Conservation (phyloP, 164 flowering plant genomes). For the Magnolia officinalis region DNA sequence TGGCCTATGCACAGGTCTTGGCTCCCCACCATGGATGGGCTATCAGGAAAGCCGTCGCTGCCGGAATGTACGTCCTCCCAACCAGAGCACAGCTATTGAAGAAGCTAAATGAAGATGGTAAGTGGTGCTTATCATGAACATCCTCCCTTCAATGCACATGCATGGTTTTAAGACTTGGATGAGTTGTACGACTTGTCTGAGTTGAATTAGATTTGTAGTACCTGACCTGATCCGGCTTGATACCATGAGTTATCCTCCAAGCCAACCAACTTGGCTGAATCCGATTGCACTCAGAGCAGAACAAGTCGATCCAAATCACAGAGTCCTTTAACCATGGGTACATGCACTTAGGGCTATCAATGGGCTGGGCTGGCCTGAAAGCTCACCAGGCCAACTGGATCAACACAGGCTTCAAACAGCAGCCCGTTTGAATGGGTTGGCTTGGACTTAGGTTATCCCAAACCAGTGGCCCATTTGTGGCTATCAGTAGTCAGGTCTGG, state of each 20-base stretch:
- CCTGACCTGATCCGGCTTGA: too few species aligned
- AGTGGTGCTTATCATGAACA: slow-evolving; percentile 12
- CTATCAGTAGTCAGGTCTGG: not conserved
- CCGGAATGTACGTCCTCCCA: slow-evolving; percentile 84
- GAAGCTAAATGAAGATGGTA: slow-evolving; percentile 80
- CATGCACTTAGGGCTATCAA: not conserved
- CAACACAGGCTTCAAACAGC: too few species aligned
- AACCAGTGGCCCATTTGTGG: not conserved
- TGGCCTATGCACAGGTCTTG: slow-evolving; percentile 63
- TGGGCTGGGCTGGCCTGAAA: not conserved
- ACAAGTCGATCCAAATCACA: too few species aligned
- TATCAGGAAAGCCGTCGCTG: slow-evolving; percentile 74
- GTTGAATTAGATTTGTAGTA: too few species aligned
- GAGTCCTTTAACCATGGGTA: too few species aligned
- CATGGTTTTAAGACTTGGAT: not conserved
- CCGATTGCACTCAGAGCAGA: too few species aligned
- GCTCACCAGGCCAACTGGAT: not conserved
- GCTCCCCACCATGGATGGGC: slow-evolving; percentile 86
- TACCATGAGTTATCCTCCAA: too few species aligned
- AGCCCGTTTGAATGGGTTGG: not conserved
- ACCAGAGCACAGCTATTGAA: slow-evolving; percentile 54
- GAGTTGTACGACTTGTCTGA: not conserved
- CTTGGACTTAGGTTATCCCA: not conserved
- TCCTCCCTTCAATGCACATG: not conserved
- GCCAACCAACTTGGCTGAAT: too few species aligned